These are phyloP conservation scores for Gastrodia elata DNA, from an alignment of 106 monocot species.

Conservation along the genomic window DNA sequence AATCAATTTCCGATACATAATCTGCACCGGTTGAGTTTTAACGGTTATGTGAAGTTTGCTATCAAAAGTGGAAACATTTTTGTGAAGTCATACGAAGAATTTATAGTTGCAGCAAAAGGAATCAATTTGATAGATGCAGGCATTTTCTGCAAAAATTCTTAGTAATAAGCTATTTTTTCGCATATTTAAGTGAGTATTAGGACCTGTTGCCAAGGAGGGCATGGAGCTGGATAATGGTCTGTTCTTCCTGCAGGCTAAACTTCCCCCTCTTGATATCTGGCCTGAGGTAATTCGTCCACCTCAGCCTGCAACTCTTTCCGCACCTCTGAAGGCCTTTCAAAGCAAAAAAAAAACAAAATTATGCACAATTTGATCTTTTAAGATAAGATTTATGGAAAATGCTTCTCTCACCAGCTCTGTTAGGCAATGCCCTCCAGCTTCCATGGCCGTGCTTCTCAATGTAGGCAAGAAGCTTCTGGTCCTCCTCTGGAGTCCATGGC, in stretches of 20 bases:
- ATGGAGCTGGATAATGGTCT: conserved; percentile 11
- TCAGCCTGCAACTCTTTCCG: conserved; percentile 9
- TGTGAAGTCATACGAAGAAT: not conserved
- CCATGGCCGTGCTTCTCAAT: conserved; percentile 21
- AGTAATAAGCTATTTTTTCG: not conserved
- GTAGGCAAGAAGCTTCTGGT: conserved; percentile 21
- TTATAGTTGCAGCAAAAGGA: not conserved
- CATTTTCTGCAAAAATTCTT: not conserved
- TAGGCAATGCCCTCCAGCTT: conserved; percentile 17
- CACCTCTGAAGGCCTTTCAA: not conserved
- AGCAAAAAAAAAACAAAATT: not conserved
- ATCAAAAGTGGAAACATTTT: not conserved
- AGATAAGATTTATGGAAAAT: not conserved
- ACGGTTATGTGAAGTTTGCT: no score
- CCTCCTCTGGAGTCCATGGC: conserved; percentile 20
- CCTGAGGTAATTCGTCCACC: conserved; percentile 12
- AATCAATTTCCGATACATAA: no score
- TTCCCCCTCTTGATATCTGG: conserved; percentile 10
- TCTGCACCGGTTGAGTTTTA: no score
- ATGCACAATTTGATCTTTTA: not conserved
- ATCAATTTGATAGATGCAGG: not conserved
- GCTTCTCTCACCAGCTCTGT: conserved; percentile 18
- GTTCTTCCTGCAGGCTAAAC: conserved; percentile 6
- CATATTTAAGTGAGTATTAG: not conserved
- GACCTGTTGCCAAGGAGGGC: conserved; percentile 10